Conservation (phyloP, 768 basidiomycete genomes). For the Russula emetica region DNA sequence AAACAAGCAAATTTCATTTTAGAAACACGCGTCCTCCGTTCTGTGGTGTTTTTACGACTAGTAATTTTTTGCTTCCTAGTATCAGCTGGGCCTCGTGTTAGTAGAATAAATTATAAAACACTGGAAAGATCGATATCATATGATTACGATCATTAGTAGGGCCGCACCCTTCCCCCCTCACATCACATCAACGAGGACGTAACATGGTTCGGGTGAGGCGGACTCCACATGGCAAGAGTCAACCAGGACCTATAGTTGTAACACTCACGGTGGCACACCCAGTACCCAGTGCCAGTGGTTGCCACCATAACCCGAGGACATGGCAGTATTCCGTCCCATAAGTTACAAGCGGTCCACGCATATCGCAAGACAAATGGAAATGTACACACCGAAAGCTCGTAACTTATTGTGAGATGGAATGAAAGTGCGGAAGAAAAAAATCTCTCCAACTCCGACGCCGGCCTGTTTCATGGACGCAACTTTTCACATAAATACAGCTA, state of each 20-base stretch:
- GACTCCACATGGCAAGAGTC: background rate
- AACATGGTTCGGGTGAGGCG: background rate
- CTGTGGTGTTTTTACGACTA: background rate
- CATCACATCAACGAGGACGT: background rate
- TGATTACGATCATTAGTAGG: background rate
- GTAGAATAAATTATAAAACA: too few species aligned
- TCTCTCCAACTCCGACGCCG: background rate
- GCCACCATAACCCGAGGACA: too few species aligned
- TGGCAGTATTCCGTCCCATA: background rate
- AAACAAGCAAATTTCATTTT: too few species aligned
- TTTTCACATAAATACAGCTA: background rate
- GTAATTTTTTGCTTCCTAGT: background rate
- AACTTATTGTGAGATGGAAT: background rate
- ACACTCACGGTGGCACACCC: background rate
- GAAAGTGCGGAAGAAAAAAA: background rate
- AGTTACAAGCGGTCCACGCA: background rate
- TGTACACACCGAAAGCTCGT: too few species aligned
- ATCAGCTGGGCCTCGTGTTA: background rate
- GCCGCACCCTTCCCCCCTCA: background rate
- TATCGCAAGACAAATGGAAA: background rate
- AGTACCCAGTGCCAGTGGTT: background rate
- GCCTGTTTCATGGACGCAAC: background rate
- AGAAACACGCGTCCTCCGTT: background rate
- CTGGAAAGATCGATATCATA: background rate
- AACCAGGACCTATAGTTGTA: background rate